Base-by-base conservation (phyloP, 768 basidiomycete species). In the Lactarius evosmus region DNA sequence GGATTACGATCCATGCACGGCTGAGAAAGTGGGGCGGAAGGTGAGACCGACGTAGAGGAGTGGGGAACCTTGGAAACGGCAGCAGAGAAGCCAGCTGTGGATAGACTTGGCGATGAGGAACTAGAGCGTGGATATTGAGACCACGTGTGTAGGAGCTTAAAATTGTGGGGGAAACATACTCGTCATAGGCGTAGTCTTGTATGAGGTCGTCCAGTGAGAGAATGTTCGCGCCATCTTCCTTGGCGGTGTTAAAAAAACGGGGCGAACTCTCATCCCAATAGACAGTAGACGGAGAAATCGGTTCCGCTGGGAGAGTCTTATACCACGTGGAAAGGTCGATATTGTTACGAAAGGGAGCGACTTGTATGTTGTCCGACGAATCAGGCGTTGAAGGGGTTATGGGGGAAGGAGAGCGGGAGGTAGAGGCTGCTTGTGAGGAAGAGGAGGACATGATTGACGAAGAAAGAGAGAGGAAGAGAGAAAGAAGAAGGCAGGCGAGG, bases 371-470 rank as follows among this genome's bases (percentile, higher is more conserved):
- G 70, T 89, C 85, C 16, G 81, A 81, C 0, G 83, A 75, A 56
- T 87, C 87, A 58, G 89, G 88, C 0, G 88, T 90, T 52, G 79
- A 76, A 7, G 89, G 89, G 0, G 88, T 88, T 49, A 76, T 75
- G 7, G 89, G 89, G 0, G 89, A 90, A 1, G 87, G 81, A 4
- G 89, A 89, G 51, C 89, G 86, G 59, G 89, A 88, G 71, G 77
- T 27, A 6, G 68, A 75, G 32, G 79, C 79, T 22, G 83, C 78
- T 46, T 80, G 75, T 14, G 85, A 81, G 69, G 85, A 55, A 1
- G 63, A 60, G 29, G 85, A 82, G 66, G 86, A 85, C 86, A 86
- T 86, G 72, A 63, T 25, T 58, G 60, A 62, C 58, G 67, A 60
- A 50, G 44, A 56, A 49, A 64, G 63, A 62, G 40, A 41, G 51